Evolutionary conservation across 2,329 filamentous ascomycete genomes (phyloP).

Genomic region (Alternaria sp.): DNA sequence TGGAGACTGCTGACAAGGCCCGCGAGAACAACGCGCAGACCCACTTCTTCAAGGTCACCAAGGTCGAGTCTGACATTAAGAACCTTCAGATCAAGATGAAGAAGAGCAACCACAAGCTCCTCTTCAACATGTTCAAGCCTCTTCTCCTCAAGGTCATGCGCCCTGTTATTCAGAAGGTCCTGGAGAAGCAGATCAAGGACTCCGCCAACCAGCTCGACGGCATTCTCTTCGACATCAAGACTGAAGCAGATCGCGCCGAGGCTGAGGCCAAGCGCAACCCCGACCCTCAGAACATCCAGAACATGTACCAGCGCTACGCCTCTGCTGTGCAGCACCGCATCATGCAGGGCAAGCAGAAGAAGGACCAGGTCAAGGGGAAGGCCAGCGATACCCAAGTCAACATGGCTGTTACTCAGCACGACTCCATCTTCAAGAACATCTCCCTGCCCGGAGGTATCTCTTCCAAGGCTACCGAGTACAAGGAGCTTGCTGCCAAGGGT

Average conservation of each 20-base stretch:
- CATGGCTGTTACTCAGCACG: slow-evolving; percentile 82
- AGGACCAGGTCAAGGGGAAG: slow-evolving; percentile 60
- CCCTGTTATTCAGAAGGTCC: slow-evolving; percentile 82
- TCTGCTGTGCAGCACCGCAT: slow-evolving; percentile 76
- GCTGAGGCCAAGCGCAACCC: slow-evolving; percentile 68
- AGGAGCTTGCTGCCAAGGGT: slow-evolving; percentile 83
- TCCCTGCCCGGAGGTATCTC: slow-evolving; percentile 87
- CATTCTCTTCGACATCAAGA: slow-evolving; percentile 78
- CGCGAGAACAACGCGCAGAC: slow-evolving; percentile 65
- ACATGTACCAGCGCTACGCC: slow-evolving; percentile 87
- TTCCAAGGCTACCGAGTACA: slow-evolving; percentile 93
- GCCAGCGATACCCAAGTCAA: slow-evolving; percentile 77
- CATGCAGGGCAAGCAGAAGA: slow-evolving; percentile 80
- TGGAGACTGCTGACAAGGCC: slow-evolving; percentile 77
- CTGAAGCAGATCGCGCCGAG: slow-evolving; percentile 78
- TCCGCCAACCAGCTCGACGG: slow-evolving; percentile 78
- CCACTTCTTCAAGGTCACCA: slow-evolving; percentile 94
- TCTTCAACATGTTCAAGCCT: slow-evolving; percentile 88
- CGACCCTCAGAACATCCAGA: slow-evolving; percentile 76
- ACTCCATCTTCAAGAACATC: slow-evolving; percentile 91
- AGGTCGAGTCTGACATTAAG: slow-evolving; percentile 82
- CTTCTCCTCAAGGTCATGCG: slow-evolving; percentile 83
- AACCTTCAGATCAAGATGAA: slow-evolving; percentile 87
- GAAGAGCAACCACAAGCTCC: slow-evolving; percentile 92
- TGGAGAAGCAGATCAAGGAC: slow-evolving; percentile 89